Conservation (phyloP, 78 protist genomes). For the Speleostelium caveatum region DNA sequence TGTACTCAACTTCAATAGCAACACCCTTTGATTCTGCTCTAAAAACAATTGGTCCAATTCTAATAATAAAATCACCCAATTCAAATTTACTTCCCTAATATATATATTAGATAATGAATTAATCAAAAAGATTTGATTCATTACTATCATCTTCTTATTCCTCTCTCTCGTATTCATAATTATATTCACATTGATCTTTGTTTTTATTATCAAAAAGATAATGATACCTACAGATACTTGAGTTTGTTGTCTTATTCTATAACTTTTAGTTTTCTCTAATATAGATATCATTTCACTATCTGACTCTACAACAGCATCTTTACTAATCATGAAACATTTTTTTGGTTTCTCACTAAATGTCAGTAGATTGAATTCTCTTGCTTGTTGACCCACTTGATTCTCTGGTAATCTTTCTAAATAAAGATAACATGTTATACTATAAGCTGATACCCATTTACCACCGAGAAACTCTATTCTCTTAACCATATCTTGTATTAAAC, state of each 20-base stretch:
- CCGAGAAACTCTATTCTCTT: constrained; percentile 74
- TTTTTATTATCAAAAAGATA: too few relatives aligned
- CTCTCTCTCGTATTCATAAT: too few relatives aligned
- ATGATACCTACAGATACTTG: constrained; percentile 2
- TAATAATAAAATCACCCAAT: constrained; percentile 61
- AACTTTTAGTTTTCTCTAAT: constrained; percentile 54
- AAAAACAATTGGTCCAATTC: constrained; percentile 48
- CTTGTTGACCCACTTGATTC: not conserved
- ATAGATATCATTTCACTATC: constrained; percentile 63
- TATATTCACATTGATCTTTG: too few relatives aligned
- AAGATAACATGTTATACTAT: constrained; percentile 35
- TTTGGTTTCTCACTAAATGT: constrained; percentile 42
- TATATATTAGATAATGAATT: not conserved
- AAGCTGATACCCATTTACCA: constrained; percentile 44
- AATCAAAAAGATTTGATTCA: too few relatives aligned
- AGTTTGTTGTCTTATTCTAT: constrained; percentile 46
- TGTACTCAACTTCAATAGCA: constrained; percentile 48
- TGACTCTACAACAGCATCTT: constrained; percentile 22
- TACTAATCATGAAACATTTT: constrained; percentile 43
- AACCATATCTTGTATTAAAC: constrained; percentile 27
- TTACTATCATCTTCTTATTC: too few relatives aligned
- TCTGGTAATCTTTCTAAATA: constrained; percentile 75
- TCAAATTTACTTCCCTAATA: constrained; percentile 50
- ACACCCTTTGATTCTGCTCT: constrained; percentile 46
- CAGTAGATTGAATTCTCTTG: constrained; percentile 52